A percentile compares a stretch with the other conserved stretches of the same genome.
Conservation (phyloP, 2,329 filamentous ascomycete species). For the Paracamarosporium sp. region DNA sequence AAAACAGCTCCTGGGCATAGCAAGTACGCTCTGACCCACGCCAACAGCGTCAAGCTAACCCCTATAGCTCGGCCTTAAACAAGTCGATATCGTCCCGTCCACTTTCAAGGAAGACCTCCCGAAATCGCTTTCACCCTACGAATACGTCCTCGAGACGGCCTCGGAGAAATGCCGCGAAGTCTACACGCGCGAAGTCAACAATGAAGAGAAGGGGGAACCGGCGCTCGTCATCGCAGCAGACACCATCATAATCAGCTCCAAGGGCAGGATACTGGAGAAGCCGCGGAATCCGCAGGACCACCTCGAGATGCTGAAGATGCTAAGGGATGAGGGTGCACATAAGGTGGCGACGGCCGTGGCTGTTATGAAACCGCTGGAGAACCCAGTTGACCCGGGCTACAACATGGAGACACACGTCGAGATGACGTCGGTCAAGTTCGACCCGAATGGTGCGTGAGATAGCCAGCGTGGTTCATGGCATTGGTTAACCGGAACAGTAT, state of each 20-base stretch:
- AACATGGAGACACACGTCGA: constrained; percentile 81
- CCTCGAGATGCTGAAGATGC: constrained; percentile 78
- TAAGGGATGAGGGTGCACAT: constrained; percentile 80
- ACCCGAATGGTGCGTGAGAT: constrained; percentile 56
- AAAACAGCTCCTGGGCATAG: constrained; percentile 74
- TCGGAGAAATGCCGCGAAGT: constrained; percentile 82
- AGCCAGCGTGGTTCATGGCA: not conserved
- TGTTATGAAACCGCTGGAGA: constrained; percentile 81
- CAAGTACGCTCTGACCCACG: constrained; percentile 56
- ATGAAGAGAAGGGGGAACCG: constrained; percentile 69
- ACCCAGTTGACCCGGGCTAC: constrained; percentile 85
- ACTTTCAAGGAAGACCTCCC: constrained; percentile 84
- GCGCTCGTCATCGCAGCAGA: constrained; percentile 88
- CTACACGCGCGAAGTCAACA: constrained; percentile 65
- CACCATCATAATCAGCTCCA: constrained; percentile 81
- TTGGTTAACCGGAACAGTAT: constrained; percentile 49
- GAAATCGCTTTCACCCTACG: constrained; percentile 86
- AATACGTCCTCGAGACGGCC: constrained; percentile 91
- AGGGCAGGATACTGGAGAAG: constrained; percentile 88
- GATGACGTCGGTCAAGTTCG: constrained; percentile 91
- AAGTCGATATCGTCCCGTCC: constrained; percentile 85
- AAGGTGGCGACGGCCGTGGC: constrained; percentile 86
- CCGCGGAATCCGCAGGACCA: constrained; percentile 83
- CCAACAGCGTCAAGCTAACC: constrained; percentile 9
- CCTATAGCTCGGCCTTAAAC: constrained; percentile 75